Evolutionary conservation across 345 rosid species (phyloP).

Genomic region (Raphanus raphanistrum): DNA sequence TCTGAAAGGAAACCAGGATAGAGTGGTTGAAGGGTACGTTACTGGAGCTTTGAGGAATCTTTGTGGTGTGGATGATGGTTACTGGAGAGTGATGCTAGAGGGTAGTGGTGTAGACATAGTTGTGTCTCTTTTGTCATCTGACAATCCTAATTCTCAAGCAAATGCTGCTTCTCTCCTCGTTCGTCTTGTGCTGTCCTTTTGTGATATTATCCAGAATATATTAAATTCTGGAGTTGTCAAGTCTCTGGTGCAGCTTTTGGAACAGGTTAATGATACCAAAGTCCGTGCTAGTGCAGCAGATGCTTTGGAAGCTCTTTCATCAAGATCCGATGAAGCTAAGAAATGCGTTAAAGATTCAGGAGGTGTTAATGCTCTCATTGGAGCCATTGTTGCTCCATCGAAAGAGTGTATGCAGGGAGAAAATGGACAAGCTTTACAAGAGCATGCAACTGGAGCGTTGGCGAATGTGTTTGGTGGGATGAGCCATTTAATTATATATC

Average conservation of each 20-base stretch:
- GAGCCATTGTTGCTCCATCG: conserved; percentile 86
- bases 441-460: conserved; percentile 75
- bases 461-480: conserved; percentile 84
- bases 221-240: conserved; percentile 72
- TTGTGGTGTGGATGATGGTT: conserved; percentile 76
- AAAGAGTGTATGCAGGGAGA: conserved; percentile 85
- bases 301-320: conserved; percentile 84
- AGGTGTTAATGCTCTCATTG: conserved; percentile 72
- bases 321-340: conserved; percentile 62
- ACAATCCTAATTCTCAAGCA: conserved; percentile 67
- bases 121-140: conserved; percentile 79
- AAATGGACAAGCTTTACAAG: conserved; percentile 67
- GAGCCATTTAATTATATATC: conserved; percentile 58
- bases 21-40: conserved; percentile 84
- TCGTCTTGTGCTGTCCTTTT: conserved; percentile 64
- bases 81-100: conserved; percentile 74
- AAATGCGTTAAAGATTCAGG: conserved; percentile 65
- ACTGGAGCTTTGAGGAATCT: conserved; percentile 92
- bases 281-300: conserved; percentile 90
- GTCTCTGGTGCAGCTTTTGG: conserved; percentile 66
- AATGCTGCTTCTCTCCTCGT: conserved; percentile 95
- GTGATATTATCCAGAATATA: conserved; percentile 54
- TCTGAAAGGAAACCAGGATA: conserved; percentile 61
- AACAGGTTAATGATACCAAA: conserved; percentile 55
- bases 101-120: conserved; percentile 79